Base-by-base conservation (phyloP, 768 basidiomycete species). In the Lactarius quietus region DNA sequence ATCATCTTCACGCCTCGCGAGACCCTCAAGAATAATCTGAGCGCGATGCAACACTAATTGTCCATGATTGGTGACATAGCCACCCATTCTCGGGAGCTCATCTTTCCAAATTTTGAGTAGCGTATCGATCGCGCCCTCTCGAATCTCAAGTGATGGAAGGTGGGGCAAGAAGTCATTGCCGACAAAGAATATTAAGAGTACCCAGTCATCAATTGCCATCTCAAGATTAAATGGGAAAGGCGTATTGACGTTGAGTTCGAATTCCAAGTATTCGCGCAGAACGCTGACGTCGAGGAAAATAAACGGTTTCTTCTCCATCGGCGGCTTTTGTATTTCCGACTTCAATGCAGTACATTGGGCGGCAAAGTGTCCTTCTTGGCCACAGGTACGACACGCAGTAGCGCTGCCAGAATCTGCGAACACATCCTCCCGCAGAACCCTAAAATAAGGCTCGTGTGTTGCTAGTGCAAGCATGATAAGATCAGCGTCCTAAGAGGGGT, bases 111-210 rank as follows among this genome's bases (percentile, higher is more conserved):
- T 98, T 77, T 84, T 89, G 74, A 99, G 79, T 67, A 99, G 80
- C 63, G 92, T 97, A 81, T 98, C 97, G 80, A 99, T 98, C 35
- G 96, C 97, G 68, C 97, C 97, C 81, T 99, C 96, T 72, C 97
- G 86, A 75, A 99, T 99, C 82, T 99, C 97, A 82, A 99, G 86
- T 65, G 91, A 93, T 29, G 97, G 97, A 64, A 99, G 83, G 80
- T 99, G 97, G 26, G 97, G 97, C 72, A 99, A 83, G 84, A 99
- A 95, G 81, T 98, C 94, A 80, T 99, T 99, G 71, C 97, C 97
- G 75, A 99, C 97, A 78, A 99, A 98, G 87, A 99, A 99, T 71
- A 98, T 98, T 73, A 99, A 86, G 73, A 99, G 87, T 71, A 99
- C 93, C 97, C 97, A 99, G 77, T 99, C 97, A 84, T 99, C 97